These are phyloP conservation scores for Cyberlindnera mrakii DNA, from an alignment of 805 yeast genomes.

Conservation along the genomic window DNA sequence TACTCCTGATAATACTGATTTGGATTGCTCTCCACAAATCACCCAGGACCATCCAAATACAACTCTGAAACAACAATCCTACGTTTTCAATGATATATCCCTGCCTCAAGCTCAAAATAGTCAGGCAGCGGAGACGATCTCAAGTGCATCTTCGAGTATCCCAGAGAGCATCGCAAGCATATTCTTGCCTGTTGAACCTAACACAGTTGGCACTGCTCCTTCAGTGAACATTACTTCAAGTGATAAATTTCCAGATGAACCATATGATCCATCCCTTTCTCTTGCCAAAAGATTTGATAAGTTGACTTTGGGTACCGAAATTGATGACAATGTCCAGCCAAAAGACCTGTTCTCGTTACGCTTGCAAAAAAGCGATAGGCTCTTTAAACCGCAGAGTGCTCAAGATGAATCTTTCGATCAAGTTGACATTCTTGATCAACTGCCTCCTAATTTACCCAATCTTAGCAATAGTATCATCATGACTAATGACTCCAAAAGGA, in stretches of 20 bases:
- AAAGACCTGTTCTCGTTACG: constrained; percentile 6
- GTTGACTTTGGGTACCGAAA: constrained; percentile 1
- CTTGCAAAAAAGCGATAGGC: background rate
- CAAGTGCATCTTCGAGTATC: background rate
- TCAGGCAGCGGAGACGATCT: background rate
- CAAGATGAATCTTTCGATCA: constrained; percentile 18
- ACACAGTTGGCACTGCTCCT: background rate
- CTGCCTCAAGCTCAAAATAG: background rate
- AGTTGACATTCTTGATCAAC: constrained; percentile 21
- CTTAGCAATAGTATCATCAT: background rate
- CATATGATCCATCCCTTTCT: constrained; percentile 5
- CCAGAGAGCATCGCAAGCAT: background rate
- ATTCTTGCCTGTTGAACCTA: background rate
- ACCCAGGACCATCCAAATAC: background rate
- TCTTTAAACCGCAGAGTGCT: background rate
- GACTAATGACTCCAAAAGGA: background rate
- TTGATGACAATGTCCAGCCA: background rate
- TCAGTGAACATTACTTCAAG: background rate
- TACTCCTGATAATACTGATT: constrained; percentile 18
- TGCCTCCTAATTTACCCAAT: constrained; percentile 15
- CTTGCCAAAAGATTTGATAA: constrained; percentile 8
- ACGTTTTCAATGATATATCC: background rate
- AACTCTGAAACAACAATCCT: background rate
- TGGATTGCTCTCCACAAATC: background rate
- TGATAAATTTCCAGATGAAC: background rate